Evolutionary conservation across 2,329 filamentous ascomycete genomes (phyloP).

Genomic region (Paramyrothecium sp.): DNA sequence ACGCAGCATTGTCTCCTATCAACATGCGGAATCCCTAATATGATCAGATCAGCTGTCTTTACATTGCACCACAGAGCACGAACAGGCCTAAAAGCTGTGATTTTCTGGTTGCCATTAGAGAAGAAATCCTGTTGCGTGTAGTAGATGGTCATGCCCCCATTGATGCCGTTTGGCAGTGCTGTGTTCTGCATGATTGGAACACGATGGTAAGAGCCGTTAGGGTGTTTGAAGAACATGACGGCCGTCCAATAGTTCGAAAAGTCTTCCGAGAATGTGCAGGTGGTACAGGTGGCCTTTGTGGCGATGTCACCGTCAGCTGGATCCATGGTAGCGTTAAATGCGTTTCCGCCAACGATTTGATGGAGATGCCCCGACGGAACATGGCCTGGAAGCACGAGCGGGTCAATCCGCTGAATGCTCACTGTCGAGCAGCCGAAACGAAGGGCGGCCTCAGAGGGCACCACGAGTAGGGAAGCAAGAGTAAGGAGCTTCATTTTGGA

Average conservation of each 20-base stretch:
- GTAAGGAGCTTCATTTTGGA: neutral
- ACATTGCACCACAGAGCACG: neutral
- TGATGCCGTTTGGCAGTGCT: slow-evolving; percentile 1
- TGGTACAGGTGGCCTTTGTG: slow-evolving; percentile 6
- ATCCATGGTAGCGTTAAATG: slow-evolving; percentile 1
- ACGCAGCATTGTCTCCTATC: neutral
- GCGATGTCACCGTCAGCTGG: neutral
- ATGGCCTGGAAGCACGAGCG: neutral
- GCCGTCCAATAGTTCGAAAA: slow-evolving; percentile 15
- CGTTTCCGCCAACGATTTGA: slow-evolving; percentile 1
- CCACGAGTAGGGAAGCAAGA: neutral
- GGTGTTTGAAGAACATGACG: slow-evolving; percentile 10
- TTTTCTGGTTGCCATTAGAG: slow-evolving; percentile 1
- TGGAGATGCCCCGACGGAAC: slow-evolving; percentile 1
- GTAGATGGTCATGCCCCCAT: slow-evolving; percentile 1
- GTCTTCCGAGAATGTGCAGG: slow-evolving; percentile 11
- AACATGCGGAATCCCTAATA: neutral
- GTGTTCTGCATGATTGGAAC: slow-evolving; percentile 11
- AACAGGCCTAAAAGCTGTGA: neutral
- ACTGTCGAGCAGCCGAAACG: slow-evolving; percentile 1
- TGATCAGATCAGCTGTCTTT: neutral
- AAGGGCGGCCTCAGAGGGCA: neutral
- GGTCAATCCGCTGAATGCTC: slow-evolving; percentile 1
- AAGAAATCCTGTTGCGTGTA: slow-evolving; percentile 1
- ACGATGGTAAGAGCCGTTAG: slow-evolving; percentile 11